Evolutionary conservation across 2,329 filamentous ascomycete species (phyloP), one percentile per base, ranked within the genome.

Genomic region (Fusarium mundagurra): DNA sequence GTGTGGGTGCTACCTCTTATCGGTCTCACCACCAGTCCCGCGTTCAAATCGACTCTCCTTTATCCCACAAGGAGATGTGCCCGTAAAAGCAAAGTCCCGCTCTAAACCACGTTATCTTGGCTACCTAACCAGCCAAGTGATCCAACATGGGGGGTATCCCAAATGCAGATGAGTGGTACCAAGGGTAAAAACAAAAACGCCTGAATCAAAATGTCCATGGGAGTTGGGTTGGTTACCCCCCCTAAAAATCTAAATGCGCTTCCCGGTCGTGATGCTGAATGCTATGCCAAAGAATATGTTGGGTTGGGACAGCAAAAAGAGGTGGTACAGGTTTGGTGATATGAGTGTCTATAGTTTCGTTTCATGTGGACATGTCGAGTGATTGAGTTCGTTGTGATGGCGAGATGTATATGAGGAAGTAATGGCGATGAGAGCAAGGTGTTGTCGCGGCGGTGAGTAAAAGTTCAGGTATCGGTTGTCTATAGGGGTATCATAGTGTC

Each of bases 1-100:
- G 80, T 80, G 74, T 80, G 63, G 66, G 76, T 73, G 74, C 77
- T 77, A 77, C 71, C 74, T 70, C 54, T 64, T 67, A 27, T 67
- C 61, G 61, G 64, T 61, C 22, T 65, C 62, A 55, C 64, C 58
- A 51, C 68, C 51, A 34, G 44, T 68, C 53, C 64, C 66, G 22
- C 58, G n/a, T 55, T 50, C 61, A 45, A 59, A 63, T 31, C 53
- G n/a, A 54, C 55, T 63, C 59, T 61, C 45, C 51, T 41, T 48
- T 50, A 18, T 43, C 34, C 57, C 63, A 70, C 50, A 53, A 57
- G 54, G 57, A 62, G 27, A 53, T 59, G 16, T 27, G 50, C 27
- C 47, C 47, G 33, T 34, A 29, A 43, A 62, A 44, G 29, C 22
- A 14, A 31, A 33, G 34, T 39, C 12, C 20, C 64, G 58, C 63